Base-by-base conservation (phyloP, 2,329 filamentous ascomycete genomes). In the Phaeoacremonium minimum region DNA sequence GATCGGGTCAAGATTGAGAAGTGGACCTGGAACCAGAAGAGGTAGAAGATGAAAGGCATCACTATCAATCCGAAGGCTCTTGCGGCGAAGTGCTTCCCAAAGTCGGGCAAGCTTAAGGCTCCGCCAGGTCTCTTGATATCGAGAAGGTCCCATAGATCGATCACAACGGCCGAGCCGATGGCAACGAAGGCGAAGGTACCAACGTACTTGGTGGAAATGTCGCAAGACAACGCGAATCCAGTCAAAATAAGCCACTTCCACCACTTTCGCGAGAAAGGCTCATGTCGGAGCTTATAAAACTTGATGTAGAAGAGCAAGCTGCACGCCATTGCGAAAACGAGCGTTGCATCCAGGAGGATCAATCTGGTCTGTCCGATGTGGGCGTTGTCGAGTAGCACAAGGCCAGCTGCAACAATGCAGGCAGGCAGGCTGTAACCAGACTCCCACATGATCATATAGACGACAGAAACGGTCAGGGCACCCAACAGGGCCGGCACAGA, bases 11-110 rank as follows among this genome's bases (percentile, higher is more conserved):
- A 75, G 51, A 98, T 87, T 30, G 87, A 75, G 61, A 98, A 98
- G 67, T 98, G 93, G 18, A 98, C 90, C 73, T 98, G 93, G 82
- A 98, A 98, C 93, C 93, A 98, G 75, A 98, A 97, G 32, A 98
- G 78, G 64, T 98, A 98, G 66, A 98, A 94, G 55, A 97, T 73
- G 73, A 98, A 96, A 12, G 93, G 93, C 48, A 97, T 78, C 48
- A 95, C 60, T 50, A 97, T 87, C 38, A 98, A 72, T 12, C 86
- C 90, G 46, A 94, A 70, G n/a, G 83, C 78, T 35, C 93, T 86
- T 44, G 93, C 93, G 28, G 70, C 77, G 58, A 98, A 94, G 65
- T 98, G 93, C 68, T 94, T 91, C 47, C 73, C 78, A 58, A 96
- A 97, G 29, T 86, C 75, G 33, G 77, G 70, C 49, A 98, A 72